Conservation (phyloP, 1,284 basidiomycete genomes). For the Melampsora abietis-canadensis region DNA sequence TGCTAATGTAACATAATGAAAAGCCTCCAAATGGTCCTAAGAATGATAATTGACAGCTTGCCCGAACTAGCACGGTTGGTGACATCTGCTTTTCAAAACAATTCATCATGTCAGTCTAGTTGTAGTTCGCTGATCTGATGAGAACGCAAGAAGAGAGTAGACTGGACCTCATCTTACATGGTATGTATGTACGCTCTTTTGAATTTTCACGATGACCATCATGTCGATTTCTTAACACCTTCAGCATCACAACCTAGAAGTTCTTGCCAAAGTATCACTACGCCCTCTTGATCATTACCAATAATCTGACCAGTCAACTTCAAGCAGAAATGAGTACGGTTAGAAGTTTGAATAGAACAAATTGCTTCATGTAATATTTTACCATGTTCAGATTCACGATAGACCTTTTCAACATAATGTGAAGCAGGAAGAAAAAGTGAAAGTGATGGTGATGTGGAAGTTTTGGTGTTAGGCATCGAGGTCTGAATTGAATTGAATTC, state of each 20-base stretch:
- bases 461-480: not conserved
- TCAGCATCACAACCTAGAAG: constrained; percentile 1
- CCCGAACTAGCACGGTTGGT: too few species aligned
- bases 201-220: too few species aligned
- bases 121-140: too few species aligned
- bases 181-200: too few species aligned
- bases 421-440: constrained; percentile 1
- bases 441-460: not conserved
- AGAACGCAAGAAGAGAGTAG: too few species aligned
- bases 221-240: not conserved
- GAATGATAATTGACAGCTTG: too few species aligned
- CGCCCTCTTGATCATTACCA: not conserved
- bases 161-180: too few species aligned
- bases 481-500: not conserved
- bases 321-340: not conserved
- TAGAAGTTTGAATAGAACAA: not conserved
- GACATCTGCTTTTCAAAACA: too few species aligned
- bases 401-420: constrained; percentile 2
- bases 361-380: not conserved
- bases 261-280: constrained; percentile 2
- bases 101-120: too few species aligned
- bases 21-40: too few species aligned
- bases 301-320: not conserved
- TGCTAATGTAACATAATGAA: too few species aligned
- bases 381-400: not conserved